phyloP scores from a whole-genome alignment of 116 monocot genomes.

The Posidonia oceanica region DNA sequence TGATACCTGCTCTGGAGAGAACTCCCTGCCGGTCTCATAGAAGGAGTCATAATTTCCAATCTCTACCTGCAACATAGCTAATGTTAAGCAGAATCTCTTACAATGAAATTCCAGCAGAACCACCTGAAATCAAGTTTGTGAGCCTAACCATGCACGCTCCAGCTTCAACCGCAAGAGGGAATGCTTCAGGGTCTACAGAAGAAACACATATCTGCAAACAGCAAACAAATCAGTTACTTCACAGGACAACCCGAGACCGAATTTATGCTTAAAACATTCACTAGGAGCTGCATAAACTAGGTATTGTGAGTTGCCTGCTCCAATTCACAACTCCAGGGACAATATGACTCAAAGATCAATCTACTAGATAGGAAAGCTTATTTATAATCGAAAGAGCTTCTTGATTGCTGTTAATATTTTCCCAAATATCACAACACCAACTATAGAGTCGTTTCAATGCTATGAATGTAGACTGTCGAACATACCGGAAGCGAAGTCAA shows the following conservation, averaged over 20 bases:
- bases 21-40: constrained; percentile 66
- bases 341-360: not conserved
- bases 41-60: constrained; percentile 98
- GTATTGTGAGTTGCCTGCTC: too few species aligned
- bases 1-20: constrained; percentile 68
- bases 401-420: too few species aligned
- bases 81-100: too few species aligned
- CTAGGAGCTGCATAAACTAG: too few species aligned
- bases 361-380: not conserved
- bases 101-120: not conserved
- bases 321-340: not conserved
- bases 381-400: not conserved
- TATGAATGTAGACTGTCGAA: not conserved
- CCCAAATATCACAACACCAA: too few species aligned
- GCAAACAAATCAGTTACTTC: not conserved
- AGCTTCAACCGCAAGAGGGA: constrained; percentile 67
- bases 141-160: constrained; percentile 81
- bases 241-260: too few species aligned
- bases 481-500: constrained; percentile 87
- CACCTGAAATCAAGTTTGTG: not conserved
- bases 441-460: not conserved
- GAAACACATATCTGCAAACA: constrained; percentile 80
- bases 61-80: constrained; percentile 42
- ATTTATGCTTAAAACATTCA: too few species aligned
- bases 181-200: constrained; percentile 66